Evolutionary conservation across 2,329 filamentous ascomycete genomes (phyloP).

Genomic region (Harringtonia aguacate): DNA sequence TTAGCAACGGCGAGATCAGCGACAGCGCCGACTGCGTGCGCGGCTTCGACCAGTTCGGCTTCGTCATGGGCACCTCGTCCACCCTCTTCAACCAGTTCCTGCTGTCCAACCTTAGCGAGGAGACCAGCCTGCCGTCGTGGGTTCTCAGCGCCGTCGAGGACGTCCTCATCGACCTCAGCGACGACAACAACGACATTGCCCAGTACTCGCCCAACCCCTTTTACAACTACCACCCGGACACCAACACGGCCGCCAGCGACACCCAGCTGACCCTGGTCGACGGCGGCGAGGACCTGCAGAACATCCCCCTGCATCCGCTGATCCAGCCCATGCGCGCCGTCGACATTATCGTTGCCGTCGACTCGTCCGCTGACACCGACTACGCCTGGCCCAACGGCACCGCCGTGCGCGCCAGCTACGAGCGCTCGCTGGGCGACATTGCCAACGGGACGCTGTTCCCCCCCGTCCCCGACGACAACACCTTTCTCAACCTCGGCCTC

Average conservation of each 20-base stretch:
- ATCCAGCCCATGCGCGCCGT: slow-evolving; percentile 39
- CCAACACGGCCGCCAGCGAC: slow-evolving; percentile 24
- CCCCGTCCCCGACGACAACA: slow-evolving; percentile 40
- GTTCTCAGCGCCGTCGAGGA: slow-evolving; percentile 39
- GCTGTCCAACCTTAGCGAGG: slow-evolving; percentile 45
- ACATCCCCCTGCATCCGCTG: slow-evolving; percentile 40
- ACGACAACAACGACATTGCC: slow-evolving; percentile 36
- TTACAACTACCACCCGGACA: slow-evolving; percentile 34
- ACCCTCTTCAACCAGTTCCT: slow-evolving; percentile 76
- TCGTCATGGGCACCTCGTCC: slow-evolving; percentile 75
- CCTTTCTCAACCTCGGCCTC: slow-evolving; percentile 46
- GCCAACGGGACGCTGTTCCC: slow-evolving; percentile 48
- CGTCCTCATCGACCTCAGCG: slow-evolving; percentile 44
- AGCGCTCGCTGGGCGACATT: slow-evolving; percentile 35
- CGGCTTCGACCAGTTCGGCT: slow-evolving; percentile 77
- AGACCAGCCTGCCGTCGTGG: slow-evolving; percentile 31
- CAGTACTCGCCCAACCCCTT: slow-evolving; percentile 52
- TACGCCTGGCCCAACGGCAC: slow-evolving; percentile 50
- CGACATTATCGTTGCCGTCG: slow-evolving; percentile 54
- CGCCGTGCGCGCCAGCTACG: slow-evolving; percentile 46
- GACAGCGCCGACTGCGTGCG: slow-evolving; percentile 51
- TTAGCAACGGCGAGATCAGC: slow-evolving; percentile 42
- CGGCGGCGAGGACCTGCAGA: slow-evolving; percentile 37
- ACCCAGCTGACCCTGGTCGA: slow-evolving; percentile 34
- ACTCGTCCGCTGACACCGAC: slow-evolving; percentile 51